These are phyloP conservation scores for Phalaenopsis hybrid DNA, from an alignment of 116 monocot genomes.

Conservation along the genomic window DNA sequence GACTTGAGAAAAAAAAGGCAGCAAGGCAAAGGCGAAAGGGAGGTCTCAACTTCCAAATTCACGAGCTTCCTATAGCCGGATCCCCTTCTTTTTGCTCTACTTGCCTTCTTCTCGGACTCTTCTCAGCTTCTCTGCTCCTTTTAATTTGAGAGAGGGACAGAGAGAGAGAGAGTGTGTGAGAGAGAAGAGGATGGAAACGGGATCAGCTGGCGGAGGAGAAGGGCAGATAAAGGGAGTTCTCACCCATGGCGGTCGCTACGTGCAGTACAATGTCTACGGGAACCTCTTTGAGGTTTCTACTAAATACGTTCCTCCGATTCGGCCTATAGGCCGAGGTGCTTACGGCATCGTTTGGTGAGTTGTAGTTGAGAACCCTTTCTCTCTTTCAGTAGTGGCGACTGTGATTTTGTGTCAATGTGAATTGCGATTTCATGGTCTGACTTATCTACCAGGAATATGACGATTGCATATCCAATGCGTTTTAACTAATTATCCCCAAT, in stretches of 20 bases:
- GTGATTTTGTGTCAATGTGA: not conserved
- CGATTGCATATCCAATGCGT: too few relatives aligned
- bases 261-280: conserved; percentile 55
- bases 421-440: not conserved
- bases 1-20: not conserved
- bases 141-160: conserved; percentile 5
- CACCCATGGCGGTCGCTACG: conserved; percentile 42
- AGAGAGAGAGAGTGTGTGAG: not conserved
- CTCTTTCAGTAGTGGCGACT: not conserved
- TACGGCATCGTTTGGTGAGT: conserved; percentile 58
- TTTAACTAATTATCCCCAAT: not conserved
- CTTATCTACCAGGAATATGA: not conserved
- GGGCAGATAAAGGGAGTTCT: conserved; percentile 29
- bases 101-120: not conserved
- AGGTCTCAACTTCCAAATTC: conserved; percentile 8
- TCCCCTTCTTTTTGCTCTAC: not conserved
- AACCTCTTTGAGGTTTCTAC: conserved; percentile 55
- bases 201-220: conserved; percentile 16
- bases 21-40: conserved; percentile 2
- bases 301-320: conserved; percentile 46
- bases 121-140: not conserved
- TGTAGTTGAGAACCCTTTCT: not conserved
- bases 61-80: conserved; percentile 8
- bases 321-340: conserved; percentile 57
- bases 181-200: conserved; percentile 13